Percentiles rank a stretch among this genome's conserved stretches.
phyloP scores from a whole-genome alignment of 2,329 filamentous ascomycete species.

The Xylariales sp. region DNA sequence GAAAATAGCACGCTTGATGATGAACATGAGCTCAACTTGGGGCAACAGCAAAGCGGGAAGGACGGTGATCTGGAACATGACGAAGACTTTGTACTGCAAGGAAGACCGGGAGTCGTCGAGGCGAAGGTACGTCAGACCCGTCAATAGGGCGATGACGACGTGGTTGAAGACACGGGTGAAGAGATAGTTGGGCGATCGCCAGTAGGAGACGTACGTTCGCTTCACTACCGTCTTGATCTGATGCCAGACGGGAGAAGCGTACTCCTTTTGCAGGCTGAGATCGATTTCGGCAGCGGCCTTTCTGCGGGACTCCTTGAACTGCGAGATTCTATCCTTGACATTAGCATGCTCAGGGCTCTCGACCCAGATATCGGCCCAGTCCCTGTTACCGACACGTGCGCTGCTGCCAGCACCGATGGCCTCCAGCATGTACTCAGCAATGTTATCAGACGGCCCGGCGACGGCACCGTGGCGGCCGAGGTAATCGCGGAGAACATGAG shows the following conservation, averaged over 20 bases:
- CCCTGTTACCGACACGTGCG: conserved; percentile 76
- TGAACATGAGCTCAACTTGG: conserved; percentile 87
- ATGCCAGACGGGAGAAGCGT: conserved; percentile 81
- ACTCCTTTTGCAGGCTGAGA: conserved; percentile 75
- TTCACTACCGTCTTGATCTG: conserved; percentile 81
- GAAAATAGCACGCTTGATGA: conserved; percentile 81
- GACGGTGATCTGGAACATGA: conserved; percentile 90
- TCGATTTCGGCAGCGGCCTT: conserved; percentile 56
- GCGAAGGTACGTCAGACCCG: conserved; percentile 82
- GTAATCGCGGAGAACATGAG: conserved; percentile 74
- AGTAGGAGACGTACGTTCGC: conserved; percentile 82
- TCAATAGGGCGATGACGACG: conserved; percentile 79
- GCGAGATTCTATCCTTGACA: conserved; percentile 73
- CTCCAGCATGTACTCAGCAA: conserved; percentile 86
- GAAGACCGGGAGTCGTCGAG: conserved; percentile 80
- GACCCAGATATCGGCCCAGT: conserved; percentile 85
- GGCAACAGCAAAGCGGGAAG: conserved; percentile 84
- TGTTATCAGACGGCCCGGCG: conserved; percentile 65
- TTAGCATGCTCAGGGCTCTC: conserved; percentile 76
- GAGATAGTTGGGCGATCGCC: conserved; percentile 88
- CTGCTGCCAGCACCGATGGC: conserved; percentile 81
- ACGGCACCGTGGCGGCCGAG: conserved; percentile 70
- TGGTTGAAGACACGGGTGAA: conserved; percentile 91
- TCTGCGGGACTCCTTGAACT: conserved; percentile 72
- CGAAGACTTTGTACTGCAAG: conserved; percentile 87